Evolutionary conservation across 306 rosid species (phyloP), one percentile per base, ranked within the genome.

Genomic region (Quercus dentata): DNA sequence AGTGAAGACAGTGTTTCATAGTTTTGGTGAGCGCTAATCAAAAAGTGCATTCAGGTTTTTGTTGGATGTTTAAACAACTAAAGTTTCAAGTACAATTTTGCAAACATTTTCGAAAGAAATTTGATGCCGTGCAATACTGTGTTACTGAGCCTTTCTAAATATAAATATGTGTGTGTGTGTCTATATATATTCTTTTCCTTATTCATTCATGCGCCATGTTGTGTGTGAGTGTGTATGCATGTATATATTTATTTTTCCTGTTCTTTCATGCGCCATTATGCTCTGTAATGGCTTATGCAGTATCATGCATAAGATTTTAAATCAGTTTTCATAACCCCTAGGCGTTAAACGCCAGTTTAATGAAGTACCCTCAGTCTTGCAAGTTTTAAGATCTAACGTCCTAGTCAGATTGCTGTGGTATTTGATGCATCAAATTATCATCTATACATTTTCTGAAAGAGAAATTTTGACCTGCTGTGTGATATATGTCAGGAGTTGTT

Each of bases 401-500:
- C 58, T 20, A 14, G 11, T 21, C 27, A 11, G 68, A 82, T 72
- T 28, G 18, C 19, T 61, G 46, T 52, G 25, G 20, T 52, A 11
- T 27, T 17, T 19, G 46, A 49, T 23, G 51, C 15, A 35, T 54
- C 76, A 4, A 55, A 6, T 51, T 49, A 1, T 59, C 14, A 57
- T 46, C 7, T 44, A 23, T 20, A 12, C 1, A 23, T 35, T 54
- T 61, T 44, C 21, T 20, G 49, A 6, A 27, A 41, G 81, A 71
- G 55, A 74, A 68, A 69, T 76, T 82, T 73, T 35, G 74, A 68
- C 78, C 54, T 73, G 57, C 35, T 71, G 4, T 38, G 44, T 83
- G 76, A 56, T 73, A 52, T 82, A n/a, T 83, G 30, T 78, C 88
- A 95, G 99, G 99, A 51, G 94, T 95, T 89, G 99, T 95, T 71